Base-by-base conservation (phyloP, 352 stramenopile species). In the Halophytophthora polymorphica region DNA sequence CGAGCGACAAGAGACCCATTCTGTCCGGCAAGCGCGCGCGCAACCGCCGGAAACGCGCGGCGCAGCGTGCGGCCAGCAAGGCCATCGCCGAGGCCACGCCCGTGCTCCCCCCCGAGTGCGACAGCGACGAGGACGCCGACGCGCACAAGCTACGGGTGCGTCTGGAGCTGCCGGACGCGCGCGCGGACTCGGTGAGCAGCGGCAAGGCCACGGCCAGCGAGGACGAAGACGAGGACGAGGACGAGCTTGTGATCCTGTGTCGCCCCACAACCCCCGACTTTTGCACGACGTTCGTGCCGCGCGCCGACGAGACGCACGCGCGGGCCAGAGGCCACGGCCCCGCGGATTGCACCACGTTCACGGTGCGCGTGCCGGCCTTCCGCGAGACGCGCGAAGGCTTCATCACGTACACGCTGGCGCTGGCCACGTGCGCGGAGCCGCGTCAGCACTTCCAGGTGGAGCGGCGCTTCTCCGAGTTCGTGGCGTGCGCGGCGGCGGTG, bases 381-480 rank as follows among this genome's bases (percentile, higher is more conserved):
- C 77, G 69, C 31, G 77, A 88, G 61, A 88, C 75, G 2, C 44
- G 64, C 23, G 75, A 85, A 28, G 82, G 82, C 3, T 88, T 83
- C 43, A 71, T 85, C 12, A 74, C 65, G 15, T 93, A 90, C 55
- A 81, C 53, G 6, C 60, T 93, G 23, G 45, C 66, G 13, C 49
- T 90, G 15, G 55, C 56, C 22, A 83, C 67, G 13, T 69, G 56
- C 4, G 46, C 54, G 23, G 61, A 78, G 25, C 61, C 64, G 19
- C 53, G 52, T 15, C 66, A 72, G 40, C 74, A 66, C 12, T 89
- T 86, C 42, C 56, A 70, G 34, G 38, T 88, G 19, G 75, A 90
- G 48, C 77, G 81, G 18, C 79, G 79, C 34, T 93, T 83, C 50
- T 90, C 82, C 13, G 82, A 93, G 62, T 93, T 93, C 53, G 76